Evolutionary conservation across 1,284 basidiomycete genomes (phyloP).

Genomic region (Puccinia coronata): DNA sequence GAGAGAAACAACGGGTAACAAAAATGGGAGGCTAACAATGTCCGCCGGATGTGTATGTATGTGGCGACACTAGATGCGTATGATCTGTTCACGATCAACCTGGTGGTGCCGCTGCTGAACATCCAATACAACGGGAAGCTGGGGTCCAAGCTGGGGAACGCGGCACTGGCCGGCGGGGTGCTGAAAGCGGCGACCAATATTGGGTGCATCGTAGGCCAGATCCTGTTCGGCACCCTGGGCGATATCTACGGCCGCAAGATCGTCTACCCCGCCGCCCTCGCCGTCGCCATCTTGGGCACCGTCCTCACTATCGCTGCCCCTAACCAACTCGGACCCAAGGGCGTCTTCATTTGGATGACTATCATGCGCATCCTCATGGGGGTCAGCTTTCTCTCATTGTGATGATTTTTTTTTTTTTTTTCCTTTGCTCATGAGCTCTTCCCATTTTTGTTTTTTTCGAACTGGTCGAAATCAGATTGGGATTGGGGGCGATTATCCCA

Average conservation of each 20-base stretch:
- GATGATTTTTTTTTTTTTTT: background rate
- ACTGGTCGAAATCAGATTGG: background rate
- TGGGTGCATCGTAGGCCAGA: slow-evolving; percentile 19
- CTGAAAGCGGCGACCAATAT: slow-evolving; percentile 32
- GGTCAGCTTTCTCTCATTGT: background rate
- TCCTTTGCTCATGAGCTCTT: background rate
- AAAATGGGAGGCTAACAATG: no score
- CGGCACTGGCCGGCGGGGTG: slow-evolving; percentile 11
- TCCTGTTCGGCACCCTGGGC: slow-evolving; percentile 8
- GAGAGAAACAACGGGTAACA: no score
- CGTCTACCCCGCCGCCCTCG: slow-evolving; percentile 13
- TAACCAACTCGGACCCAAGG: background rate
- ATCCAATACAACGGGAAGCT: slow-evolving; percentile 22
- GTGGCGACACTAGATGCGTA: slow-evolving; percentile 34
- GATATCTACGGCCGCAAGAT: slow-evolving; percentile 19
- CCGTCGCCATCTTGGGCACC: background rate
- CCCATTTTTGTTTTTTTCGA: no score
- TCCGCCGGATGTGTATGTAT: no score
- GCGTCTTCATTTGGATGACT: slow-evolving; percentile 34
- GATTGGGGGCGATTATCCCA: slow-evolving; percentile 36
- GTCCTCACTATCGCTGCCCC: slow-evolving; percentile 11
- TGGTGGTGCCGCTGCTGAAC: slow-evolving; percentile 28
- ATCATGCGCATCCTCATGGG: slow-evolving; percentile 10
- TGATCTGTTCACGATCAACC: slow-evolving; percentile 32
- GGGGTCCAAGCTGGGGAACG: slow-evolving; percentile 16